Base-by-base conservation (phyloP, 2,329 filamentous ascomycete species). In the Nigrospora sphaerica region DNA sequence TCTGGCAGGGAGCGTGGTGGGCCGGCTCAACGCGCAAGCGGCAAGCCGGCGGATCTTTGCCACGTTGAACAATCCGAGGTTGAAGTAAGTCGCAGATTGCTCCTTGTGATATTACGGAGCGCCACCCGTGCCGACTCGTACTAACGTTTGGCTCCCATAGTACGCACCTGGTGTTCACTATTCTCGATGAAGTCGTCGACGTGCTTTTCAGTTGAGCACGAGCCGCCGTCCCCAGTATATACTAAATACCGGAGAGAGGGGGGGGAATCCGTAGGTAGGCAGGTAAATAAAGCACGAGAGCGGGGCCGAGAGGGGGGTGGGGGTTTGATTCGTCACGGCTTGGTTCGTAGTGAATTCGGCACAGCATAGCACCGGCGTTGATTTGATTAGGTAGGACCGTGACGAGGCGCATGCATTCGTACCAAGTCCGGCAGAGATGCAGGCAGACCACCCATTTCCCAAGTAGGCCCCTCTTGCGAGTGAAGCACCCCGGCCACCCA, bases 1-100 rank as follows among this genome's bases (percentile, higher is more conserved):
- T 63, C 63, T 98, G 47, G 92, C 88, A 10, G 90, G 86, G 9
- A 95, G 87, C 66, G 95, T 98, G 7, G 95, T 98, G 14, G 93
- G 93, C 5, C 80, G 90, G 58, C 80, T 85, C 38, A 98, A 98
- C 69, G 93, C 95, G 14, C 87, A 95, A 63, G 86, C 85, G 46
- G 93, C 93, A 18, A 91, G 90, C 52, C 79, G 92, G 55, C 86
- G 91, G 58, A 80, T 97, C 41, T 88, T 95, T 70, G 91, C 90
- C 11, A 90, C 88, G 39, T 72, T 97, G 55, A 98, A 98, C 65
- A 98, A 97, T 67, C 77, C 82, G 48, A 77, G 89, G 53, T 72
- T 98, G 55, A 96, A 97, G 86, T 91, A 70, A 73, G 85, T 80
- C 19, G 42, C 12, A 39, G 10, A 2, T 28, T 54, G 5, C 32